These are phyloP conservation scores for Botrytis elliptica DNA, from an alignment of 2,329 filamentous ascomycete genomes.

Conservation along the genomic window DNA sequence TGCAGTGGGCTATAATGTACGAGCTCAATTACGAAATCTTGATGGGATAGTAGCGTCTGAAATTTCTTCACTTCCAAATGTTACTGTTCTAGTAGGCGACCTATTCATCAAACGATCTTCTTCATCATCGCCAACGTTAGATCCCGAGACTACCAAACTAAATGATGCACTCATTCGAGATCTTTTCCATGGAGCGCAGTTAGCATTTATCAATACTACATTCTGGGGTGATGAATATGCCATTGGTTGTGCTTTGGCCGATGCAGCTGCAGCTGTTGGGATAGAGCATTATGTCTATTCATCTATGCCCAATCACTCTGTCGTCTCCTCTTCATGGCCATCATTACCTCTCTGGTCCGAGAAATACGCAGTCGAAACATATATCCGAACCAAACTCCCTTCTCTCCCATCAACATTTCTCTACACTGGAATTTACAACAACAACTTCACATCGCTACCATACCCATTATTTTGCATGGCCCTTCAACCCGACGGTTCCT, in stretches of 20 bases:
- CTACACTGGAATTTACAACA: conserved; percentile 97
- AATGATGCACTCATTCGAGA: conserved; percentile 71
- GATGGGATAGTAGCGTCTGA: conserved; percentile 88
- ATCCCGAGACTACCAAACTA: conserved; percentile 63
- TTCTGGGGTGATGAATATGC: conserved; percentile 93
- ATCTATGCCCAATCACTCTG: conserved; percentile 92
- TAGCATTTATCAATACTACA: conserved; percentile 97
- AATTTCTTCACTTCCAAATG: conserved; percentile 76
- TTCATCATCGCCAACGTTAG: conserved; percentile 56
- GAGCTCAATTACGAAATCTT: conserved; percentile 84
- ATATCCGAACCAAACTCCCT: conserved; percentile 66
- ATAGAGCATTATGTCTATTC: conserved; percentile 94
- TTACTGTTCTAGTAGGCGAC: conserved; percentile 63
- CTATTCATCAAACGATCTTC: conserved; percentile 48
- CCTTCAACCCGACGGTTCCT: conserved; percentile 77
- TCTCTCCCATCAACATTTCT: conserved; percentile 80
- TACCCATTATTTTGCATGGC: conserved; percentile 98
- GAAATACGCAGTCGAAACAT: conserved; percentile 91
- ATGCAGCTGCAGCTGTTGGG: conserved; percentile 80
- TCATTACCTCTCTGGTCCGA: conserved; percentile 86
- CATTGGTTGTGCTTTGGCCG: conserved; percentile 83
- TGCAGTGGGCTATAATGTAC: conserved; percentile 89
- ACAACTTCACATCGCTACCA: conserved; percentile 91
- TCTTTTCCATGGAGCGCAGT: conserved; percentile 78
- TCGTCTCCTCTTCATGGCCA: conserved; percentile 68